Evolutionary conservation across 164 flowering plant species (phyloP).

Genomic region (Kalanchoe fedtschenkoi): DNA sequence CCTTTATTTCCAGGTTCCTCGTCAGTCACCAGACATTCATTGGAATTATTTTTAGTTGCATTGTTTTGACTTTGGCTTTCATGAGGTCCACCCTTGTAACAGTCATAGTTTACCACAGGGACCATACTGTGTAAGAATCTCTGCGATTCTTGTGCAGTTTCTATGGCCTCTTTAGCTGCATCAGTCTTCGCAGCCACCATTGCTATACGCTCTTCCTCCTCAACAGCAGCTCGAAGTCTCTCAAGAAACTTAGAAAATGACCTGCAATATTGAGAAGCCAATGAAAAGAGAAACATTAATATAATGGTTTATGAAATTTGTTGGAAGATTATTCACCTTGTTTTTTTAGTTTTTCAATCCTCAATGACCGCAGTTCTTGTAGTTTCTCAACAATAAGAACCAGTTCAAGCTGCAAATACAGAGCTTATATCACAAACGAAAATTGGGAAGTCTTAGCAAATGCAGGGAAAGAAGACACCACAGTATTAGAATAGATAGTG

Average conservation of each 20-base stretch:
- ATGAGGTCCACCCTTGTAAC: slow-evolving; percentile 12
- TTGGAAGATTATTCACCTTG: slow-evolving; percentile 47
- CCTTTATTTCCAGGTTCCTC: slow-evolving; percentile 20
- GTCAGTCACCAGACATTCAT: slow-evolving; percentile 9
- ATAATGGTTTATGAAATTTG: background rate
- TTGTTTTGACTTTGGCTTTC: slow-evolving; percentile 14
- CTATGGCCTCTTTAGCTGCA: slow-evolving; percentile 86
- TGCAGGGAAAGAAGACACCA: background rate
- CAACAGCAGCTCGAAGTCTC: slow-evolving; percentile 83
- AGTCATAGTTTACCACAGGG: slow-evolving; percentile 15
- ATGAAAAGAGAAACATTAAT: background rate
- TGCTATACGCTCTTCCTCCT: slow-evolving; percentile 93
- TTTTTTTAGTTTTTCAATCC: slow-evolving; percentile 79
- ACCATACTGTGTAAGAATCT: slow-evolving; percentile 22
- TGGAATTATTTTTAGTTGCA: slow-evolving; percentile 12
- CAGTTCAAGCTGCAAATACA: slow-evolving; percentile 67
- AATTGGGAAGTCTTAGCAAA: background rate
- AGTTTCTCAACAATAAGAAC: slow-evolving; percentile 78
- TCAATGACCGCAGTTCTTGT: slow-evolving; percentile 79
- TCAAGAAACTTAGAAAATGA: slow-evolving; percentile 92
- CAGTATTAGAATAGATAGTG: background rate
- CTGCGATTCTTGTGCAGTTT: slow-evolving; percentile 67
- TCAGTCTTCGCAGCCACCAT: slow-evolving; percentile 66
- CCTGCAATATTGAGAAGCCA: slow-evolving; percentile 33
- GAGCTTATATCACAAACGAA: slow-evolving; percentile 10